Evolutionary conservation across 1,284 basidiomycete species (phyloP), one percentile per base, ranked within the genome.

Genomic region (Ganoderma resinaceum): DNA sequence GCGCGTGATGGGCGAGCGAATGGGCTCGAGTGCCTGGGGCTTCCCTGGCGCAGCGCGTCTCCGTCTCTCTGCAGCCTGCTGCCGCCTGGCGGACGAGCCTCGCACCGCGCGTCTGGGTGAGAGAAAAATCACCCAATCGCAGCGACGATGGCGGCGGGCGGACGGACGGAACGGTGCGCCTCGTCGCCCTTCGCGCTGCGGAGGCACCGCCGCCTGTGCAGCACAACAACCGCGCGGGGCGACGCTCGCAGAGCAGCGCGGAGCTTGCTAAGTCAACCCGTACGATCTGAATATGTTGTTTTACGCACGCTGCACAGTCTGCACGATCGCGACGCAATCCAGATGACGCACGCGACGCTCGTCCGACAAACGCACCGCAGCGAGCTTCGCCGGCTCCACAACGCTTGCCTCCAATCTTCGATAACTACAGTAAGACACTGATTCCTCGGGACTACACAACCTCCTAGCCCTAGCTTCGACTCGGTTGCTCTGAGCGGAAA

Each of bases 1-100:
- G 38, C 20, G 35, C 60, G 37, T 40, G 62, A 66, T 64, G 68
- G 20, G 66, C 66, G 58, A 59, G 49, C 66, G 62, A 66, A 65
- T 66, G 61, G 37, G 20, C 57, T 9, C 26, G 23, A 37, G 64
- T 68, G 37, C 64, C 70, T 67, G 66, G 62, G 60, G 61, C 61
- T 40, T 49, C 37, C 35, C 61, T 55, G 57, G 62, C 59, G 65
- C 66, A 61, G 26, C 18, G 18, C 40, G 40, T 40, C 40, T 38
- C 37, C 40, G 38, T 40, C 38, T 49, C 31, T 12, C n/a, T n/a
- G 12, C 33, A 4, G 2, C 57, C 20, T 37, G 35, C n/a, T n/a
- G n/a, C n/a, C n/a, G n/a, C n/a, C n/a, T n/a, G n/a, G n/a, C 35
- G 7, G 26, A 26, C 20, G 33, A 9, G 38, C 4, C 12, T 43